These are phyloP conservation scores for Microstegium vimineum DNA, from an alignment of 176 grass and related monocot species.

Conservation along the genomic window DNA sequence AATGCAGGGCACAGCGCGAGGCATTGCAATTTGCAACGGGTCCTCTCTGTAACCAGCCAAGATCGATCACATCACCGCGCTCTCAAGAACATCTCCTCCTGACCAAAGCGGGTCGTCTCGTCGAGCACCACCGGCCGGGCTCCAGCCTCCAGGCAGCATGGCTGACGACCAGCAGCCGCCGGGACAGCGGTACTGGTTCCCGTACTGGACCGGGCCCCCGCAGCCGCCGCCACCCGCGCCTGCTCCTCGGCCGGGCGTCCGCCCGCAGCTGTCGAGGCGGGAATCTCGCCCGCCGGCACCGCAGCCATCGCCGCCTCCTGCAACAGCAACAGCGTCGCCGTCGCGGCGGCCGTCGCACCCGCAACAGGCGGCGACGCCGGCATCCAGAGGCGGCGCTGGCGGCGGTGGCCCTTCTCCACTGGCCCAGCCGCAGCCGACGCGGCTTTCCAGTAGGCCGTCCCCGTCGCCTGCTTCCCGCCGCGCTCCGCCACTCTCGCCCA, in stretches of 20 bases:
- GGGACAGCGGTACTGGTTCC: slow-evolving; percentile 35
- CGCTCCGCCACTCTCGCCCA: slow-evolving; percentile 2
- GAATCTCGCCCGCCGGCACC: background rate
- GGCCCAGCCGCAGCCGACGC: background rate
- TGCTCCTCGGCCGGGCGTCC: background rate
- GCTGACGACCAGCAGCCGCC: slow-evolving; percentile 30
- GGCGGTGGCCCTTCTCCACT: background rate
- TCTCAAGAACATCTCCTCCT: background rate
- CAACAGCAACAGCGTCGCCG: slow-evolving; percentile 1
- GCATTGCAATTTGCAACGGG: background rate
- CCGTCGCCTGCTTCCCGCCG: slow-evolving; percentile 28
- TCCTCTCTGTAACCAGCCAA: background rate
- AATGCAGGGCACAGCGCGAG: background rate
- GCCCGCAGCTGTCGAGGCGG: slow-evolving; percentile 12
- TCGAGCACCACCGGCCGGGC: background rate
- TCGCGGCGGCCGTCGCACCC: slow-evolving; percentile 21
- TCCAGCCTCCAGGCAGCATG: background rate
- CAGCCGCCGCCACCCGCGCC: background rate
- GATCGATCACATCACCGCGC: too few species aligned
- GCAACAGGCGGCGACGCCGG: background rate
- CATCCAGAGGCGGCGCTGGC: background rate
- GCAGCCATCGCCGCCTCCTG: slow-evolving; percentile 1
- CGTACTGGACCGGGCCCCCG: slow-evolving; percentile 14
- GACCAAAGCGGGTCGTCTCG: background rate
- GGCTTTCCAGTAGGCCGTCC: slow-evolving; percentile 9